Evolutionary conservation across 139 green algal species (phyloP).

Genomic region (Micractinium sp.): DNA sequence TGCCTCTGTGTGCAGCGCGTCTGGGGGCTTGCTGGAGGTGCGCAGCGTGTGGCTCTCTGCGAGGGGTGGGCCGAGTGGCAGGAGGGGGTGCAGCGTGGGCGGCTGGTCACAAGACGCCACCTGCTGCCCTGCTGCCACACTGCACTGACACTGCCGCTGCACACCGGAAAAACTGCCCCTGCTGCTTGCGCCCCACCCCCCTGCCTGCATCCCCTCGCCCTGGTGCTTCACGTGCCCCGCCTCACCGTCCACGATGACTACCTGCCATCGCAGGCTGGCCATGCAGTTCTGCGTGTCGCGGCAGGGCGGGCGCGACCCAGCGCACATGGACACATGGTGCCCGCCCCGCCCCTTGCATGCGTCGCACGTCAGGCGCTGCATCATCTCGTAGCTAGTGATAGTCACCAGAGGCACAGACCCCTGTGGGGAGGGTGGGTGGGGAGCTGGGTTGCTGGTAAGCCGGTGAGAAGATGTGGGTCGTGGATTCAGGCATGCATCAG

Average conservation of each 20-base stretch:
- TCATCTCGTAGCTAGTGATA: slow-evolving; percentile 93
- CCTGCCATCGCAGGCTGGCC: slow-evolving; percentile 67
- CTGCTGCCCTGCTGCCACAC: background rate
- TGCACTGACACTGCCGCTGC: background rate
- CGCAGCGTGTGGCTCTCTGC: slow-evolving; percentile 61
- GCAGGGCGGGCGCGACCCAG: slow-evolving; percentile 10
- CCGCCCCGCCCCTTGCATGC: slow-evolving; percentile 55
- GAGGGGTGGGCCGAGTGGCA: background rate
- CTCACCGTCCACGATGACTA: slow-evolving; percentile 74
- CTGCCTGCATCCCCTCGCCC: no score
- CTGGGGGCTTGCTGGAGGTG: slow-evolving; percentile 62
- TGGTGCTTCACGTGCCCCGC: no score
- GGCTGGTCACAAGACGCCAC: slow-evolving; percentile 59
- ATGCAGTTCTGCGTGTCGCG: slow-evolving; percentile 69
- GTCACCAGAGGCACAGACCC: slow-evolving; percentile 8
- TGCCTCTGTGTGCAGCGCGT: slow-evolving; percentile 80
- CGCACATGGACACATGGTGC: slow-evolving; percentile 1
- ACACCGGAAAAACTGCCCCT: background rate
- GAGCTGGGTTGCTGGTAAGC: background rate
- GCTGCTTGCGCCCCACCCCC: background rate
- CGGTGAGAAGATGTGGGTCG: background rate
- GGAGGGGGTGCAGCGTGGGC: slow-evolving; percentile 67
- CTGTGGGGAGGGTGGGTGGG: background rate
- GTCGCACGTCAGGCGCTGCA: slow-evolving; percentile 77
- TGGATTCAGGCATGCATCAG: background rate